Evolutionary conservation across 208 protist species (phyloP).

Genomic region (Leptomonas seymouri): DNA sequence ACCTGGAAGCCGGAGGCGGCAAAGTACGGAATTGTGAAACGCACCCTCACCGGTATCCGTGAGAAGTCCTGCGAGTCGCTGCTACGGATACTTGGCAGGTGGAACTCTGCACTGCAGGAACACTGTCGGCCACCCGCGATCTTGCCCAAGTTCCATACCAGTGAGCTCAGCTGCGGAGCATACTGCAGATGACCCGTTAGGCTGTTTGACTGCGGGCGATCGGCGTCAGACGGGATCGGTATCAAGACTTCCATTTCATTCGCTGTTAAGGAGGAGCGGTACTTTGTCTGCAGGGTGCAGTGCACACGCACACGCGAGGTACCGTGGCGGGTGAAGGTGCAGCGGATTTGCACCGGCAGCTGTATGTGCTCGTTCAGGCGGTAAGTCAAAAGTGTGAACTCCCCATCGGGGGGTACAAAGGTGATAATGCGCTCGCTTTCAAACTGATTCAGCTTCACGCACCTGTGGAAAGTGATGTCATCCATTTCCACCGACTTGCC

Average conservation of each 20-base stretch:
- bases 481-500: constrained; percentile 89
- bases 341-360: constrained; percentile 94
- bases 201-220: constrained; percentile 95
- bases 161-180: constrained; percentile 95
- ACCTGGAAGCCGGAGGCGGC: constrained; percentile 99
- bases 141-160: constrained; percentile 98
- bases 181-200: constrained; percentile 93
- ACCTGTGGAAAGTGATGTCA: constrained; percentile 99
- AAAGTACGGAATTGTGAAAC: constrained; percentile 99
- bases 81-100: constrained; percentile 93
- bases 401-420: constrained; percentile 97
- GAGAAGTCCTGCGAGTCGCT: constrained; percentile 72
- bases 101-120: constrained; percentile 94
- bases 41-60: constrained; percentile 95
- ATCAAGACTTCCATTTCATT: constrained; percentile 98
- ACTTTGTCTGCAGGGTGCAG: constrained; percentile 93
- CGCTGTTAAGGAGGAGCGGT: constrained; percentile 92
- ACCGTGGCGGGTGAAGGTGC: constrained; percentile 88
- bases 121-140: constrained; percentile 96
- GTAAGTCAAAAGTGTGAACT: constrained; percentile 99
- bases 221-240: constrained; percentile 97
- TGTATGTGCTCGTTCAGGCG: constrained; percentile 95
- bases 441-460: constrained; percentile 97
- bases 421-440: constrained; percentile 94
- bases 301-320: constrained; percentile 95